phyloP scores from a whole-genome alignment of 306 rosid genomes.

The Trichosanthes cucumerina region DNA sequence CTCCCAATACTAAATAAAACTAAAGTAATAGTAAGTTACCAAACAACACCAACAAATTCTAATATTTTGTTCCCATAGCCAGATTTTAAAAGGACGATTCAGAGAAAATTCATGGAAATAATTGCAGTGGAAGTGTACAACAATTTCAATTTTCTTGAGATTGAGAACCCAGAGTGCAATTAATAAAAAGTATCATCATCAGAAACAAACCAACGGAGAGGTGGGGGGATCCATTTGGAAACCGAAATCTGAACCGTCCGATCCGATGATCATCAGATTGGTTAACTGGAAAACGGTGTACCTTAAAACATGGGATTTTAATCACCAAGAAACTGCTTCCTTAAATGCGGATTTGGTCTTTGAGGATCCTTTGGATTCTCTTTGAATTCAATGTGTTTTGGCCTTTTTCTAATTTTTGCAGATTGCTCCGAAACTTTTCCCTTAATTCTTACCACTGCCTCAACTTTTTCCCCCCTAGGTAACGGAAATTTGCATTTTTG shows the following conservation, averaged over 20 bases:
- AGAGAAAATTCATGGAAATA: neutral
- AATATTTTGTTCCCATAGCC: neutral
- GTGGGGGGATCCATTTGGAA: neutral
- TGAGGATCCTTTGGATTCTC: neutral
- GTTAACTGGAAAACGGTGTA: too few relatives aligned
- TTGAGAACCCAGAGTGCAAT: neutral
- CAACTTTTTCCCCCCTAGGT: neutral
- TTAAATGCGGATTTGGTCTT: neutral
- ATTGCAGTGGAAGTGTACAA: neutral
- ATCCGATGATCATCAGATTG: neutral
- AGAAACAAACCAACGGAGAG: neutral
- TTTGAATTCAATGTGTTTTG: neutral
- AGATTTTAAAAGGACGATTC: neutral
- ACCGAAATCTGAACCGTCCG: neutral
- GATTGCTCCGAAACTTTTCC: neutral
- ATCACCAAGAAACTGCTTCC: neutral
- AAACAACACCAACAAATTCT: neutral
- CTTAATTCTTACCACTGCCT: neutral
- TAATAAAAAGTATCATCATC: neutral
- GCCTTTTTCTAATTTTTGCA: neutral
- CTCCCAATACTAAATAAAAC: too few relatives aligned
- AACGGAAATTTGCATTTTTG: too few relatives aligned
- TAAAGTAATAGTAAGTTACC: too few relatives aligned
- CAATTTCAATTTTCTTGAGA: neutral
- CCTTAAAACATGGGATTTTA: neutral